Percentiles rank a stretch among this genome's conserved stretches.
These are phyloP conservation scores for Tubosaeta sp. DNA, from an alignment of 768 basidiomycete species.

Conservation along the genomic window DNA sequence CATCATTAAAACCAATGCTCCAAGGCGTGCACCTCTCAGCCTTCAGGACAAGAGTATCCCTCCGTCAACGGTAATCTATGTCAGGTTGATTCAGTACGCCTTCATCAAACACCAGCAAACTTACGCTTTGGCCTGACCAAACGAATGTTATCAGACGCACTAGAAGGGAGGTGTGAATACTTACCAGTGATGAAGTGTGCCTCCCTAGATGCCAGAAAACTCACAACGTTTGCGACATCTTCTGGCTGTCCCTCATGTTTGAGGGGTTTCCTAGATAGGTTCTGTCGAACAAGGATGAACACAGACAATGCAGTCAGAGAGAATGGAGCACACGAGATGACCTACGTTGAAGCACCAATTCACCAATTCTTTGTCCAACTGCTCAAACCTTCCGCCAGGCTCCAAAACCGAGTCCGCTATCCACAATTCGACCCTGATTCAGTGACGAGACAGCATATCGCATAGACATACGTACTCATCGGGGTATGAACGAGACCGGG, in stretches of 20 bases:
- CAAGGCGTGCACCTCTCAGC: background rate
- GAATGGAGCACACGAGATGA: background rate
- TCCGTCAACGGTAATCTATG: background rate
- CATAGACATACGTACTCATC: constrained; percentile 31
- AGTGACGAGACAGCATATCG: background rate
- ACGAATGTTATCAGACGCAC: background rate
- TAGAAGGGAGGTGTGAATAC: background rate
- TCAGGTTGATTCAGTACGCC: background rate
- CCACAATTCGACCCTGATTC: background rate
- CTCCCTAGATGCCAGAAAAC: constrained; percentile 34
- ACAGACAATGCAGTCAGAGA: background rate
- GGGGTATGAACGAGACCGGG: constrained; percentile 32
- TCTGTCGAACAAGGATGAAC: background rate
- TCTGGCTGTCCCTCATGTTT: constrained; percentile 25
- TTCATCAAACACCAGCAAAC: background rate
- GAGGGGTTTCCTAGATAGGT: background rate
- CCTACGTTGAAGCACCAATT: constrained; percentile 1
- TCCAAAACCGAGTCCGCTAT: background rate
- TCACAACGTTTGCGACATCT: constrained; percentile 34
- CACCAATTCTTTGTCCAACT: background rate
- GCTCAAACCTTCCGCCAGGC: background rate
- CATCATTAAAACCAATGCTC: background rate
- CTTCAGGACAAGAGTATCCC: background rate
- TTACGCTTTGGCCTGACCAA: background rate
- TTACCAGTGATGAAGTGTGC: constrained; percentile 20